These are phyloP conservation scores for Schizochytrium sp. DNA, from an alignment of 108 stramenopile genomes.

Conservation along the genomic window DNA sequence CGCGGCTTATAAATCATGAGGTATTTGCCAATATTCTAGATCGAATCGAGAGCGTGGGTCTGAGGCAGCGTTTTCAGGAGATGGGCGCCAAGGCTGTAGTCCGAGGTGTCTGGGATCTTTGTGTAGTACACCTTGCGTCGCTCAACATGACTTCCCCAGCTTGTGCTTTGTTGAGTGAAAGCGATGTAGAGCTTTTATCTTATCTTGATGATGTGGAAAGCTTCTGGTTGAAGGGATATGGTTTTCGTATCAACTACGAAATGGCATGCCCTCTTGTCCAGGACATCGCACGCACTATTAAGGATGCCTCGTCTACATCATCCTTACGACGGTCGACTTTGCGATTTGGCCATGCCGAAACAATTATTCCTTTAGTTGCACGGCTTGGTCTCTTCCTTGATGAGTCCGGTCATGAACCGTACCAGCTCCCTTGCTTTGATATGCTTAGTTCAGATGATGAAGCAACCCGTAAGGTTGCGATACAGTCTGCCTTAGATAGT, in stretches of 20 bases:
- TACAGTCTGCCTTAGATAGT: neutral
- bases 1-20: neutral
- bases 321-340: neutral
- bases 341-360: constrained; percentile 54
- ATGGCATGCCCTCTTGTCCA: constrained; percentile 28
- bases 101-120: constrained; percentile 32
- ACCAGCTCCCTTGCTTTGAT: neutral
- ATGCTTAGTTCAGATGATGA: no score
- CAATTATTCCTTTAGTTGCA: constrained; percentile 11
- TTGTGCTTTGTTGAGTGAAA: neutral
- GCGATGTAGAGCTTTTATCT: constrained; percentile 8
- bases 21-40: neutral
- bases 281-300: neutral
- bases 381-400: constrained; percentile 45
- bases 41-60: neutral
- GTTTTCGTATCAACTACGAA: constrained; percentile 54
- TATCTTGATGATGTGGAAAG: constrained; percentile 43
- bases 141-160: neutral
- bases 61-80: neutral
- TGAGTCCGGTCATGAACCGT: neutral
- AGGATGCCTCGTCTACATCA: neutral
- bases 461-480: neutral
- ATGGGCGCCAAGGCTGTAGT: neutral
- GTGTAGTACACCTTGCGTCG: neutral
- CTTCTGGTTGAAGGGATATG: constrained; percentile 50